Evolutionary conservation across 148 eudicot genomes (phyloP), one percentile per base, ranked within the genome.

Genomic region (Spergularia marina): DNA sequence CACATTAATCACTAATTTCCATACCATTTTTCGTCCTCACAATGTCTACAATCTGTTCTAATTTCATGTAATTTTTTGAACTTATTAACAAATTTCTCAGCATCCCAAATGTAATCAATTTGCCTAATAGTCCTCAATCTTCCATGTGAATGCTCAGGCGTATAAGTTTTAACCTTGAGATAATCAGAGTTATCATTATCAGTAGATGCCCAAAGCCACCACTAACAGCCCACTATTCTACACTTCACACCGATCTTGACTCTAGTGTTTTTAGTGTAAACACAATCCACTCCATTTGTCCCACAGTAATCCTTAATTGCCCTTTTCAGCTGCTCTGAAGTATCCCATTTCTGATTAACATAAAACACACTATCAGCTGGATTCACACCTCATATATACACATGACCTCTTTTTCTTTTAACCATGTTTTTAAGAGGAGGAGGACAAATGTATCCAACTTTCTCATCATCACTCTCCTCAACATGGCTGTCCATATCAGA

Each of bases 11-110:
- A 4, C 53, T n/a, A 1, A 72, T 30, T 58, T 59, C 18, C 17
- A 72, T n/a, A 12, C 75, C 55, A 40, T 0, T 16, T 3, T 57
- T 55, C 0, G 1, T 8, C 53, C 54, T 58, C 3, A 72, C 34
- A 40, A 55, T 2, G 0, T 59, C 10, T 47, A 3, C 21, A 41
- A 72, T 11, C 18, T 57, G 66, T 23, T 39, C 4, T 0, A 72
- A 15, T 59, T 59, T 59, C 66, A 59, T 10, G 18, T 57, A 57
- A 18, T 59, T 57, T 20, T 40, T 21, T 72, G 20, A 72, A 72
- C 54, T 40, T 58, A 6, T 4, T 30, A 10, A 14, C 41, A n/a
- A 36, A 56, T 4, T 71, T 41, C 5, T 17, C n/a, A 54, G 52
- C 62, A 30, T 56, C 55, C 74, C 74, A 71, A 15, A 14, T 34